A percentile compares a stretch with the other conserved stretches of the same genome.
phyloP scores from a whole-genome alignment of 1,284 basidiomycete genomes.

The Heliocybe sulcata region DNA sequence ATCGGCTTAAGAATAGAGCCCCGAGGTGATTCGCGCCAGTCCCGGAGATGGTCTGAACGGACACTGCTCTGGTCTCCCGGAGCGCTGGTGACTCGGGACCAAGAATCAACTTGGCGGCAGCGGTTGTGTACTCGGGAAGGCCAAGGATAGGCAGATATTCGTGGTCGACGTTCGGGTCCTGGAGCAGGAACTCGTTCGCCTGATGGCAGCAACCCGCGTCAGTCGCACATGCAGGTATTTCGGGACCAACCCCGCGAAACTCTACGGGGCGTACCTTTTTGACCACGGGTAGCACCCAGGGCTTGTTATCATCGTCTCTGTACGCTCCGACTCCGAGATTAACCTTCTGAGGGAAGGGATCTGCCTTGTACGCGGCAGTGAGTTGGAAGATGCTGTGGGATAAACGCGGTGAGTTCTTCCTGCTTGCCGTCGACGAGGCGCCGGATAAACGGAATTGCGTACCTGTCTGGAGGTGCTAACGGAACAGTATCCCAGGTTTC shows the following conservation, averaged over 20 bases:
- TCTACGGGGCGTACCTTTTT: conserved; percentile 56
- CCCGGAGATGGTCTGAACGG: conserved; percentile 90
- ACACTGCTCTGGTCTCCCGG: conserved; percentile 61
- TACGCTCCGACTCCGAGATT: conserved; percentile 92
- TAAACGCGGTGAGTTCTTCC: background rate
- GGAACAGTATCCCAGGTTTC: conserved; percentile 70
- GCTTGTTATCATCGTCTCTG: conserved; percentile 77
- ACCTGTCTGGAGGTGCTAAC: conserved; percentile 75
- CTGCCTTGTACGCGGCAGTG: conserved; percentile 83
- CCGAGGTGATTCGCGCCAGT: conserved; percentile 95
- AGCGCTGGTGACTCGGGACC: conserved; percentile 71
- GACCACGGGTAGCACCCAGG: conserved; percentile 91
- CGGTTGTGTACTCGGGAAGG: conserved; percentile 72
- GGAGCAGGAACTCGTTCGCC: conserved; percentile 71
- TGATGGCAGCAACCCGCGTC: conserved; percentile 20
- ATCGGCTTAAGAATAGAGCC: conserved; percentile 81
- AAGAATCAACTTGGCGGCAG: conserved; percentile 80
- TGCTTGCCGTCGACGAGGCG: background rate
- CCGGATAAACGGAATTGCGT: conserved; percentile 5
- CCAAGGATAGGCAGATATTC: conserved; percentile 94
- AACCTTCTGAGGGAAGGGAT: conserved; percentile 76
- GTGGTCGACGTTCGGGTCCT: conserved; percentile 76
- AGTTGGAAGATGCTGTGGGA: conserved; percentile 82
- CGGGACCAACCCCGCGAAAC: background rate
- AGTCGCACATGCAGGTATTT: conserved; percentile 1